A percentile compares a stretch with the other conserved stretches of the same genome.
Evolutionary conservation across 2,329 filamentous ascomycete genomes (phyloP).

Genomic region (Lecanicillium sp.): DNA sequence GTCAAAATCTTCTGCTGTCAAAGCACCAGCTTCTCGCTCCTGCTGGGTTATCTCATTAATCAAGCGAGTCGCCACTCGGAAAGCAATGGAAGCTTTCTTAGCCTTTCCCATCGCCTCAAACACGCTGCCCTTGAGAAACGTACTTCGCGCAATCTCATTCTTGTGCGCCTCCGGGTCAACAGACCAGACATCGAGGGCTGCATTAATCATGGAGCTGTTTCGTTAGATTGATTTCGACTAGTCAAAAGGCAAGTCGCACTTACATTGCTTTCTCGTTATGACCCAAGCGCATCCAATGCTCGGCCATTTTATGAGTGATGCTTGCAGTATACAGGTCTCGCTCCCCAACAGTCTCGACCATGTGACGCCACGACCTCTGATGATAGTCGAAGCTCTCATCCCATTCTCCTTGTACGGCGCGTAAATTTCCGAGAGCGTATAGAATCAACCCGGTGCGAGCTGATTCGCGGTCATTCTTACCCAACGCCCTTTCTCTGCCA

Average conservation of each 20-base stretch:
- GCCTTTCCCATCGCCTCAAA: conserved; percentile 5
- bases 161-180: conserved; percentile 7
- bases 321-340: conserved; percentile 8
- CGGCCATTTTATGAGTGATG: conserved; percentile 8
- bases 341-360: conserved; percentile 9
- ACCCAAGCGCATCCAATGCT: conserved; percentile 5
- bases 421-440: conserved; percentile 7
- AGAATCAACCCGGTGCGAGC: conserved; percentile 8
- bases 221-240: not conserved
- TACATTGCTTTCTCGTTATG: conserved; percentile 6
- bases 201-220: conserved; percentile 1
- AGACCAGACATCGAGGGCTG: conserved; percentile 4
- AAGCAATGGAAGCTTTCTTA: conserved; percentile 9
- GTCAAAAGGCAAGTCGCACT: not conserved
- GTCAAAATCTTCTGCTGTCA: conserved; percentile 10
- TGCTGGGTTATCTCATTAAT: conserved; percentile 7
- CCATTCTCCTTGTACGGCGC: conserved; percentile 4
- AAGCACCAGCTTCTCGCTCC: conserved; percentile 1
- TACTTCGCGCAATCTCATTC: conserved; percentile 10
- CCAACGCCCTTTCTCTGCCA: conserved; percentile 5
- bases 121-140: conserved; percentile 8
- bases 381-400: conserved; percentile 10
- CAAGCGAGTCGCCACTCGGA: conserved; percentile 4
- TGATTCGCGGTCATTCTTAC: conserved; percentile 9
- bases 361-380: conserved; percentile 7